Base-by-base conservation (phyloP, 768 basidiomycete genomes). In the Strobilomyces echinocephalus region DNA sequence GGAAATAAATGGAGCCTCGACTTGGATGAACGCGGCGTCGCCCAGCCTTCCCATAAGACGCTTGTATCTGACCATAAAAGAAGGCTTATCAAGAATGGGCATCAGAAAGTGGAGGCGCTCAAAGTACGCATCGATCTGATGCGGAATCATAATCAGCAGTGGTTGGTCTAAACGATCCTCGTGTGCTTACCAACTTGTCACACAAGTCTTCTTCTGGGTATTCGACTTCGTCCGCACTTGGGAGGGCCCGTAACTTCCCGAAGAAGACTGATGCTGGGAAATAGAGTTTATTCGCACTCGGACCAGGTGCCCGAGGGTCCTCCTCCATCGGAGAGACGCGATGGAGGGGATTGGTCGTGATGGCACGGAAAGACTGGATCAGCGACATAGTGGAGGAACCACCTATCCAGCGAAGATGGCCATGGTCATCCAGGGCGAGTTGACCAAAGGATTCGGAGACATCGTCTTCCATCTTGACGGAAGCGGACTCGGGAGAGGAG, bases 361-460 rank as follows among this genome's bases (percentile, higher is more conserved):
- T 71, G 42, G 86, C 82, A 56, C 81, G 83, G 75, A 93, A 92
- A 5, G 89, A 91, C 65, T 92, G 90, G 45, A 93, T 91, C 60
- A 93, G 79, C 7, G 91, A 89, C 91, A 93, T 91, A 20, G 90
- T 90, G 15, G 90, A 92, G 5, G 91, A 92, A 49, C 90, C 88
- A 39, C 91, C 91, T 61, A 93, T 92, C 91, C 91, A 93, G 54
- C 90, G 83, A 80, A 89, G 83, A 69, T 91, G 89, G 31, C 91
- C 91, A 59, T 91, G 87, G 66, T 92, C 91, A 62, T 93, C 91
- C 38, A 93, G 76, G 26, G 91, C 89, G 49, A 93, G 80, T 67
- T 92, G 90, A 18, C 90, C 91, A 64, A 93, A 86, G 15, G 87
- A 85, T 67, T 92, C 90, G 64, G 81, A 83, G 61, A 92, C 79